These are phyloP conservation scores for Albifimbria verrucaria DNA, from an alignment of 2,329 filamentous ascomycete species.

Conservation along the genomic window DNA sequence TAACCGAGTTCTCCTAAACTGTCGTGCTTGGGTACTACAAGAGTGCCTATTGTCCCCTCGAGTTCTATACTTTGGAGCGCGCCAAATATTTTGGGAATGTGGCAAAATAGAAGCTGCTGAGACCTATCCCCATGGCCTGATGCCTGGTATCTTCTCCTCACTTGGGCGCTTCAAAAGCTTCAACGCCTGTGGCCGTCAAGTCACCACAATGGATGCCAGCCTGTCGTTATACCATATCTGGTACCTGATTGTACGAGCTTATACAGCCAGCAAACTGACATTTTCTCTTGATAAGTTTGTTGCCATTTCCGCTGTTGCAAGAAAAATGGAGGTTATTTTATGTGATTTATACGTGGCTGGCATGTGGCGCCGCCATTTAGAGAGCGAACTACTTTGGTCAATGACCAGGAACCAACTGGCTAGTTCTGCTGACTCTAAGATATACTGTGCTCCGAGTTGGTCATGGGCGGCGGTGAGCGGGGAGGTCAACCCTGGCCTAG, in stretches of 20 bases:
- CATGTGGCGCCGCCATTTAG: constrained; percentile 9
- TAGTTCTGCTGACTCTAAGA: neutral
- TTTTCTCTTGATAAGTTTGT: constrained; percentile 7
- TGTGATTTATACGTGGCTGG: constrained; percentile 9
- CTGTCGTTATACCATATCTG: too few relatives aligned
- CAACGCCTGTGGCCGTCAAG: too few relatives aligned
- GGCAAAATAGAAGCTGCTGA: too few relatives aligned
- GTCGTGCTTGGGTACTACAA: too few relatives aligned
- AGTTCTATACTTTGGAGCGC: too few relatives aligned
- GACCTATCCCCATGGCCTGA: too few relatives aligned
- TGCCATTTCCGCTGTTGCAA: constrained; percentile 8
- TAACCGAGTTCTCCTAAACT: too few relatives aligned
- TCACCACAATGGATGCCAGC: too few relatives aligned
- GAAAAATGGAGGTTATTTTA: constrained; percentile 1
- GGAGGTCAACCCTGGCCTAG: neutral
- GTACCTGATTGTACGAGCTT: constrained; percentile 2
- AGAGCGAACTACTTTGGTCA: constrained; percentile 1
- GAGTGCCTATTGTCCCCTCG: too few relatives aligned
- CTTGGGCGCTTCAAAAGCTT: too few relatives aligned
- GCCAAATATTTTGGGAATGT: too few relatives aligned
- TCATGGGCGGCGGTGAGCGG: neutral
- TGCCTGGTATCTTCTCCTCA: too few relatives aligned
- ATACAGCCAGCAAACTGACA: constrained; percentile 4
- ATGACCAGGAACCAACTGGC: neutral
- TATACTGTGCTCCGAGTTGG: neutral